Conservation (phyloP, 371 early-diverging fungal genomes). For the Dinochytrium kinnereticum region DNA sequence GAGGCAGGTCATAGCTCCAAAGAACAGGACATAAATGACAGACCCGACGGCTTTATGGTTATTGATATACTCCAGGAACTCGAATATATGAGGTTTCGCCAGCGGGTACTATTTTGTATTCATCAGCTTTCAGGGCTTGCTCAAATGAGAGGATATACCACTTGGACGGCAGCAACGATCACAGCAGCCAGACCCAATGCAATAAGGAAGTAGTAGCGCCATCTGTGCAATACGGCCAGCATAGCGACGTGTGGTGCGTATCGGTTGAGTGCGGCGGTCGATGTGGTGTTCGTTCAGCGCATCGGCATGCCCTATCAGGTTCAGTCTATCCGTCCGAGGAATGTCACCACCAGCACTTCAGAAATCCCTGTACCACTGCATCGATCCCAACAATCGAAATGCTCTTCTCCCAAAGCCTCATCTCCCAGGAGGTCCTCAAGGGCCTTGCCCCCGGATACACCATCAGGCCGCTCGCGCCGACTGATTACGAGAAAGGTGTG, state of each 20-base stretch:
- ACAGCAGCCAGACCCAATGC: not conserved
- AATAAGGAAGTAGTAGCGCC: not conserved
- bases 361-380: not conserved
- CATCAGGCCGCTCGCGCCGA: conserved; percentile 79
- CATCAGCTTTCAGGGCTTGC: no score
- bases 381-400: conserved; percentile 6
- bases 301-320: no score
- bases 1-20: conserved; percentile 22
- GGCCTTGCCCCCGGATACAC: conserved; percentile 79
- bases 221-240: not conserved
- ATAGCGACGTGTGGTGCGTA: no score
- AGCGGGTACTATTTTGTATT: not conserved
- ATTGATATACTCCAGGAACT: conserved; percentile 30
- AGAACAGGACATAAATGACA: conserved; percentile 30
- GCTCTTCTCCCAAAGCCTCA: conserved; percentile 75
- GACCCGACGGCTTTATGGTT: conserved; percentile 32
- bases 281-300: no score
- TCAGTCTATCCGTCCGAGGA: no score
- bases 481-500: conserved; percentile 81
- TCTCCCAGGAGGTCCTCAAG: conserved; percentile 75
- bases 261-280: no score
- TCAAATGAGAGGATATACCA: not conserved
- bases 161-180: not conserved
- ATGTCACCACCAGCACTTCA: not conserved
- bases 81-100: conserved; percentile 6